Evolutionary conservation across 805 yeast species (phyloP).

Genomic region (Hanseniaspora jakobsenii): DNA sequence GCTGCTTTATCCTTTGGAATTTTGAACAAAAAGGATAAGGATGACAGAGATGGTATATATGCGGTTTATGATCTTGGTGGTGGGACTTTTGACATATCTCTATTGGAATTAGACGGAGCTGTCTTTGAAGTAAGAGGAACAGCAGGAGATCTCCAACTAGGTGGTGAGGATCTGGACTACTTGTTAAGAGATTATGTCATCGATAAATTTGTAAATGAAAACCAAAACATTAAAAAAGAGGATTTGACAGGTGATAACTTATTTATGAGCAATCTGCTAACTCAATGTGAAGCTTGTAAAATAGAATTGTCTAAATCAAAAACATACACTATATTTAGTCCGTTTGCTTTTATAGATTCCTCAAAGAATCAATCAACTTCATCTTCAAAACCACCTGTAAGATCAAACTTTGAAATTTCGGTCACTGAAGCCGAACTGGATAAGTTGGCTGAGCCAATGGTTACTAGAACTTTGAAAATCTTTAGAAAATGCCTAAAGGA

Average conservation of each 20-base stretch:
- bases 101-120: slow-evolving; percentile 66
- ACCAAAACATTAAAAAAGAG: slow-evolving; percentile 27
- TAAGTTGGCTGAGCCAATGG: slow-evolving; percentile 50
- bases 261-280: slow-evolving; percentile 65
- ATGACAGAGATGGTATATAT: slow-evolving; percentile 27
- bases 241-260: slow-evolving; percentile 38
- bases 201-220: slow-evolving; percentile 42
- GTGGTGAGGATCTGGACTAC: slow-evolving; percentile 78
- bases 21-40: slow-evolving; percentile 36
- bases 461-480: slow-evolving; percentile 57
- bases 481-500: slow-evolving; percentile 64
- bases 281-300: slow-evolving; percentile 66
- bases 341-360: slow-evolving; percentile 49
- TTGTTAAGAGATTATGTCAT: slow-evolving; percentile 47
- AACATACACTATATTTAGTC: slow-evolving; percentile 52
- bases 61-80: slow-evolving; percentile 69
- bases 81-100: slow-evolving; percentile 73
- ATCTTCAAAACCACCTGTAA: too few species aligned
- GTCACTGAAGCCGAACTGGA: slow-evolving; percentile 61
- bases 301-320: slow-evolving; percentile 60
- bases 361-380: not conserved
- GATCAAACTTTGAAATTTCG: slow-evolving; percentile 47
- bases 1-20: slow-evolving; percentile 76
- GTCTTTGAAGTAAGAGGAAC: slow-evolving; percentile 75
- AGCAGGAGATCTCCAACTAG: slow-evolving; percentile 73